Evolutionary conservation across 2,329 filamentous ascomycete species (phyloP).

Genomic region (Diatrype stigma): DNA sequence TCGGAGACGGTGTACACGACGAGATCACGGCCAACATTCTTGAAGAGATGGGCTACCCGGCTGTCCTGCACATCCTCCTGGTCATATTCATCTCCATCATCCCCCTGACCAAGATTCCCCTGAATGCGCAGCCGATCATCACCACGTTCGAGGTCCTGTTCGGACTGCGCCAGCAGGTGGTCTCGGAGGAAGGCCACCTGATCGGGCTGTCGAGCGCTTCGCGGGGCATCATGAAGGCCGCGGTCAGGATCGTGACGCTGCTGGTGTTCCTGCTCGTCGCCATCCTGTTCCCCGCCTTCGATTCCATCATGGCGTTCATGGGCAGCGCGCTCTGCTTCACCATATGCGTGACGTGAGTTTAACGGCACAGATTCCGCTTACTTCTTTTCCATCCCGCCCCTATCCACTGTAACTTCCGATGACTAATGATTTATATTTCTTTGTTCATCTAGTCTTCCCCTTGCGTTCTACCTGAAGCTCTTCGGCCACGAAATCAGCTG

Average conservation of each 20-base stretch:
- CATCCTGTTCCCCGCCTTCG: slow-evolving; percentile 68
- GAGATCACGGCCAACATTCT: slow-evolving; percentile 92
- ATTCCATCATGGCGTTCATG: slow-evolving; percentile 87
- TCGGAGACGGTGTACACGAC: slow-evolving; percentile 81
- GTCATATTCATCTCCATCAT: slow-evolving; percentile 88
- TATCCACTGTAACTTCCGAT: too few species aligned
- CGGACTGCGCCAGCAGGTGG: slow-evolving; percentile 53
- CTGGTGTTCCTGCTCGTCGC: slow-evolving; percentile 73
- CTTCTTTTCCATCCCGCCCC: not conserved
- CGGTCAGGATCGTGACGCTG: slow-evolving; percentile 62
- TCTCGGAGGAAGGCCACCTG: slow-evolving; percentile 43
- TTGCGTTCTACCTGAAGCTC: slow-evolving; percentile 86
- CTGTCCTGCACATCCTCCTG: slow-evolving; percentile 69
- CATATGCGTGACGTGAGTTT: slow-evolving; percentile 74
- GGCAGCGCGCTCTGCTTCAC: slow-evolving; percentile 88
- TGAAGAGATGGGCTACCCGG: slow-evolving; percentile 67
- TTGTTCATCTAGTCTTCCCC: slow-evolving; percentile 54
- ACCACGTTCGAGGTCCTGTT: slow-evolving; percentile 77
- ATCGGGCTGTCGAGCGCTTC: slow-evolving; percentile 54
- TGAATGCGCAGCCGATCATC: slow-evolving; percentile 84
- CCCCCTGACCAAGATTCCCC: slow-evolving; percentile 88
- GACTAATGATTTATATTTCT: too few species aligned
- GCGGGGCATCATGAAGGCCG: slow-evolving; percentile 53
- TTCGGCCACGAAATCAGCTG: slow-evolving; percentile 68
- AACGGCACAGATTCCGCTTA: not conserved